These are phyloP conservation scores for Cladophialophora psammophila DNA, from an alignment of 2,329 filamentous ascomycete genomes.

Conservation along the genomic window DNA sequence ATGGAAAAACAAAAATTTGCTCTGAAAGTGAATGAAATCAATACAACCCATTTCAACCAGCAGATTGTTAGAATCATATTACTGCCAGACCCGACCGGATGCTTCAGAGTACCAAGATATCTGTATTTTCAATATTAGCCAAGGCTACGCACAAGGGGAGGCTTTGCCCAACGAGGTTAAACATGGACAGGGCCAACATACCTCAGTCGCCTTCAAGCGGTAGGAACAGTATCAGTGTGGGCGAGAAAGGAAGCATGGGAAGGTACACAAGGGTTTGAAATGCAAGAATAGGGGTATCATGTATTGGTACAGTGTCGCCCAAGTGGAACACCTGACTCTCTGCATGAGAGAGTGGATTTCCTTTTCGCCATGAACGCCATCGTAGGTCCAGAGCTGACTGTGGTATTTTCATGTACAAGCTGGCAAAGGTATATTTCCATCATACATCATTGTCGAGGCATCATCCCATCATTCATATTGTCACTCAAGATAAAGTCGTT, in stretches of 20 bases:
- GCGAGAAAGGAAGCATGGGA: background rate
- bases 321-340: conserved; percentile 3
- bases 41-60: background rate
- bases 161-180: background rate
- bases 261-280: background rate
- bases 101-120: background rate
- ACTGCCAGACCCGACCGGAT: background rate
- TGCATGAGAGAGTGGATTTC: background rate
- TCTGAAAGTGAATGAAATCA: background rate
- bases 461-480: conserved; percentile 32
- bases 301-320: conserved; percentile 27
- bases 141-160: background rate
- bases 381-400: conserved; percentile 3
- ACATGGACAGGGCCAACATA: background rate
- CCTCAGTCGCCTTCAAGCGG: background rate
- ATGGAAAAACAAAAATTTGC: background rate
- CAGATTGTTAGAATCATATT: background rate
- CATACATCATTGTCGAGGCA: conserved; percentile 33
- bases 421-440: conserved; percentile 2
- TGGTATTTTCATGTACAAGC: conserved; percentile 12
- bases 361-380: conserved; percentile 13
- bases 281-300: conserved; percentile 30
- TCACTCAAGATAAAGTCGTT: conserved; percentile 37
- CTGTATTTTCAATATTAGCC: background rate
- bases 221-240: background rate